These are phyloP conservation scores for Fusarium aywerte DNA, from an alignment of 2,329 filamentous ascomycete genomes.

Conservation along the genomic window DNA sequence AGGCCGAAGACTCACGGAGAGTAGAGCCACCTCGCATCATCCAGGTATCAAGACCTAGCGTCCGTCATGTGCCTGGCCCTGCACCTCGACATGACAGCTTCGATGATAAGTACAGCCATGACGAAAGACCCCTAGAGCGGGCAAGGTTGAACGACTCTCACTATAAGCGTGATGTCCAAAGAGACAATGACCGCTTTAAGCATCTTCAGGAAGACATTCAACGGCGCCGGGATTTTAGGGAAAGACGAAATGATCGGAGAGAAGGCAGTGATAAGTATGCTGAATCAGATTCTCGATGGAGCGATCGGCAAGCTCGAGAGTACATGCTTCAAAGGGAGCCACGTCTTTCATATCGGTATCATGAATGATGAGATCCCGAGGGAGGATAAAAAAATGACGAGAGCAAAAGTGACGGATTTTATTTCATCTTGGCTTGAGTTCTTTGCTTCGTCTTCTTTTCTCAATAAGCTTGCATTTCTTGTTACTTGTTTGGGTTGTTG, in stretches of 20 bases:
- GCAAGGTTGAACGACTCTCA: slow-evolving; percentile 21
- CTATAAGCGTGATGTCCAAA: slow-evolving; percentile 9
- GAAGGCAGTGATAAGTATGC: neutral
- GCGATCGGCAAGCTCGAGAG: slow-evolving; percentile 26
- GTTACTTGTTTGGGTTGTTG: neutral
- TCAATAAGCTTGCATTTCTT: neutral
- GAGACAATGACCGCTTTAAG: slow-evolving; percentile 32
- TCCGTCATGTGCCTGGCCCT: slow-evolving; percentile 34
- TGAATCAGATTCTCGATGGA: slow-evolving; percentile 30
- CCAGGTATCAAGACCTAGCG: slow-evolving; percentile 15
- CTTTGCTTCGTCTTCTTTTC: neutral
- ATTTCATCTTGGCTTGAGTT: neutral
- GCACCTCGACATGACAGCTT: slow-evolving; percentile 32
- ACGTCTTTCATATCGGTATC: slow-evolving; percentile 2
- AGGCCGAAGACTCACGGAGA: slow-evolving; percentile 22
- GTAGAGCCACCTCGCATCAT: slow-evolving; percentile 33
- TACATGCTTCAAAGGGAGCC: slow-evolving; percentile 33
- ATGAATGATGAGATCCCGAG: neutral
- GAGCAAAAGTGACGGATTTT: neutral
- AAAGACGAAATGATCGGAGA: slow-evolving; percentile 13
- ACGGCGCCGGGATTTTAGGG: slow-evolving; percentile 18
- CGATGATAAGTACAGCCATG: slow-evolving; percentile 6
- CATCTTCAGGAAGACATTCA: slow-evolving; percentile 27
- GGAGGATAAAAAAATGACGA: slow-evolving; percentile 1
- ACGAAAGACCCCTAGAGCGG: slow-evolving; percentile 32